These are phyloP conservation scores for Gremmenia infestans DNA, from an alignment of 2,329 filamentous ascomycete species.

Conservation along the genomic window DNA sequence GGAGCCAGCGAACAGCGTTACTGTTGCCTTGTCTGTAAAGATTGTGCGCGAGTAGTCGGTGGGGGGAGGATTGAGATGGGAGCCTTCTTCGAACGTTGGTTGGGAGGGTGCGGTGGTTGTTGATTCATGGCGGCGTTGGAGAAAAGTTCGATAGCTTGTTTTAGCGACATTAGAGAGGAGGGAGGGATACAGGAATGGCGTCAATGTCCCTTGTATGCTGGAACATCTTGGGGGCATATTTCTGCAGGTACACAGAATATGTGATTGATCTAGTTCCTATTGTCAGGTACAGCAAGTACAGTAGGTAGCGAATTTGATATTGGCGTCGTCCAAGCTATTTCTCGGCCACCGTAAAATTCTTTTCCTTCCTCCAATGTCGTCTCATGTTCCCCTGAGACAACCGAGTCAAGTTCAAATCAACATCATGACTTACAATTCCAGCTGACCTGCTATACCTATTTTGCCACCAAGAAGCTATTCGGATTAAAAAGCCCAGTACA, in stretches of 20 bases:
- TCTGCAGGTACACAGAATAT: not conserved
- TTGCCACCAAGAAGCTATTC: no score
- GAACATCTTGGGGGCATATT: constrained; percentile 31
- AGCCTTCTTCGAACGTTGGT: constrained; percentile 24
- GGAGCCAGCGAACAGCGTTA: constrained; percentile 71
- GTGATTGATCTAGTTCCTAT: not conserved
- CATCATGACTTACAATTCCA: not conserved
- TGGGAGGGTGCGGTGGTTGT: constrained; percentile 9
- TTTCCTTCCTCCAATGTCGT: not conserved
- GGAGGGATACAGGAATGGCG: constrained; percentile 32
- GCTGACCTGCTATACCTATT: no score
- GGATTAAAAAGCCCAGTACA: no score
- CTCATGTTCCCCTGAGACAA: not conserved
- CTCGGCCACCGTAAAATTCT: constrained; percentile 1
- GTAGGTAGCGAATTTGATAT: constrained; percentile 1
- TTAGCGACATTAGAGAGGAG: constrained; percentile 17
- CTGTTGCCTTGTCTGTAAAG: constrained; percentile 80
- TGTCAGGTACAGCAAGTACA: not conserved
- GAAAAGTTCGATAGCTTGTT: constrained; percentile 7
- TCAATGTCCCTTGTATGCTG: constrained; percentile 25
- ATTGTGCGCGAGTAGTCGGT: constrained; percentile 78
- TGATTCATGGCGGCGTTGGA: constrained; percentile 18
- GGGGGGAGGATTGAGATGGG: constrained; percentile 73
- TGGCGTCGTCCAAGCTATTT: not conserved
- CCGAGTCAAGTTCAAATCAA: not conserved